These are phyloP conservation scores for Styphnolobium japonicum DNA, from an alignment of 306 rosid species.

Conservation along the genomic window DNA sequence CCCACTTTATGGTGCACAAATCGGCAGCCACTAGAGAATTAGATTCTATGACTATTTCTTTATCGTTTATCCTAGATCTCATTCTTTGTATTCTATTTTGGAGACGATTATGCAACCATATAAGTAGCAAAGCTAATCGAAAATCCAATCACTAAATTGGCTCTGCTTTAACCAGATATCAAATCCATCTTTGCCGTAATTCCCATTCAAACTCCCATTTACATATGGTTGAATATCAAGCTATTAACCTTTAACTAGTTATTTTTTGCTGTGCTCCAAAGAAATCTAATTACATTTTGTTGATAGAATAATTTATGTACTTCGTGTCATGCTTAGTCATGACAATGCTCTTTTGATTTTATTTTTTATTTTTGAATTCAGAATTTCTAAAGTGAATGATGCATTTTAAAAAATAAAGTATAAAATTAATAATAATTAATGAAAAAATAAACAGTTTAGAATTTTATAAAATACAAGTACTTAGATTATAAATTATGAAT, in stretches of 20 bases:
- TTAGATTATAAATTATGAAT: too few relatives aligned
- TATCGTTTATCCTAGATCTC: background rate
- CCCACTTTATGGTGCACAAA: slow-evolving; percentile 23
- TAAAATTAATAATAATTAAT: too few relatives aligned
- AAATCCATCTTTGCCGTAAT: background rate
- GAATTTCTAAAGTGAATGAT: too few relatives aligned
- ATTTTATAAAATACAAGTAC: too few relatives aligned
- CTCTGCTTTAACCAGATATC: slow-evolving; percentile 4
- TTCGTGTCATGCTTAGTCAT: background rate
- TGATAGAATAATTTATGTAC: too few relatives aligned
- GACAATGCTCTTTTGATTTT: background rate
- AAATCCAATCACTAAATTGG: background rate
- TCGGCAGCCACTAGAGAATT: slow-evolving; percentile 2
- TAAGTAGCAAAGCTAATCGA: background rate
- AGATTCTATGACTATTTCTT: slow-evolving; percentile 22
- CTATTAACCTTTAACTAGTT: background rate
- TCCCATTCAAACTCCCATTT: background rate
- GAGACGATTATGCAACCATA: background rate
- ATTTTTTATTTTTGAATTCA: too few relatives aligned
- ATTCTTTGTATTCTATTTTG: background rate
- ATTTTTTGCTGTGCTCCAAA: background rate
- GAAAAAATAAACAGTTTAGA: too few relatives aligned
- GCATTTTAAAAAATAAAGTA: too few relatives aligned
- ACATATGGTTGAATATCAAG: background rate
- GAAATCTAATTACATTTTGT: background rate